phyloP scores from a whole-genome alignment of 768 basidiomycete species.

The Pleurotus eryngii region DNA sequence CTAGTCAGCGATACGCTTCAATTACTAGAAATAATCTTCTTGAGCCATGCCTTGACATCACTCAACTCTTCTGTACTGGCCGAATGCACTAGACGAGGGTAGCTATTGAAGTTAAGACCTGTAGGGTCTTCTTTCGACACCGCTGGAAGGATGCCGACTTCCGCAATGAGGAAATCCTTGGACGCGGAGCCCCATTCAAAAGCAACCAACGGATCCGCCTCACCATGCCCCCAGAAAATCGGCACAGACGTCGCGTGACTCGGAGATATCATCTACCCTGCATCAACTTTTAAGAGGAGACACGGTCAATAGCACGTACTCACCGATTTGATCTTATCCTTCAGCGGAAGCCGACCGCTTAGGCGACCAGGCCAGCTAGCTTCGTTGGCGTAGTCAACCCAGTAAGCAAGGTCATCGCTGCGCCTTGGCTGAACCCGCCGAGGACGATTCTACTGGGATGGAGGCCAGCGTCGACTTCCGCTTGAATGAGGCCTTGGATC shows the following conservation, averaged over 20 bases:
- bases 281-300: no score
- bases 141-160: slow-evolving; percentile 13
- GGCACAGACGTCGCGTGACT: slow-evolving; percentile 13
- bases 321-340: slow-evolving; percentile 37
- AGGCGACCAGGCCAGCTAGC: slow-evolving; percentile 38
- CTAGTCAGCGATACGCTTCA: background rate
- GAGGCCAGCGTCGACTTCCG: slow-evolving; percentile 39
- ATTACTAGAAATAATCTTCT: slow-evolving; percentile 13
- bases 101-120: slow-evolving; percentile 14
- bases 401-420: slow-evolving; percentile 39
- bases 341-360: slow-evolving; percentile 42
- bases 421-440: slow-evolving; percentile 50
- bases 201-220: slow-evolving; percentile 13
- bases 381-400: slow-evolving; percentile 34
- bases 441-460: slow-evolving; percentile 39
- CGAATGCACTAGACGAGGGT: slow-evolving; percentile 11
- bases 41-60: slow-evolving; percentile 15
- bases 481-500: slow-evolving; percentile 36
- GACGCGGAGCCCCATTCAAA: slow-evolving; percentile 9
- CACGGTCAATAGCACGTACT: background rate
- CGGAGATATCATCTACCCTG: slow-evolving; percentile 13
- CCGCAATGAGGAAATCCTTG: slow-evolving; percentile 13
- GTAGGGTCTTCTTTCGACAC: slow-evolving; percentile 1
- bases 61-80: slow-evolving; percentile 13
- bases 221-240: slow-evolving; percentile 22